Base-by-base conservation (phyloP, 495 filamentous ascomycete species). In the Tuber indicum region DNA sequence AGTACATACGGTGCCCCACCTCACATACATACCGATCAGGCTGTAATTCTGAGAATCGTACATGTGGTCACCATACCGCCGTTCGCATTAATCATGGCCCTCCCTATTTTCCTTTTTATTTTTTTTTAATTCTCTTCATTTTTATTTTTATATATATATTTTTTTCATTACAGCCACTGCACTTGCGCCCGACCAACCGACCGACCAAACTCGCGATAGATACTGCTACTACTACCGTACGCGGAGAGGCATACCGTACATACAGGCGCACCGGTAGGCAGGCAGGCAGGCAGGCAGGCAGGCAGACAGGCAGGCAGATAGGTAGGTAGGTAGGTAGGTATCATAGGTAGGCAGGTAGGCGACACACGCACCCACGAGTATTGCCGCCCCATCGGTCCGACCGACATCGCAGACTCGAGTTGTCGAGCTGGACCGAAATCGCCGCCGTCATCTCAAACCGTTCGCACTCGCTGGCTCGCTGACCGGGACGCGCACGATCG, bases 401-500 rank as follows among this genome's bases (percentile, higher is more conserved):
- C 52, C n/a, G 52, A 62, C n/a, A 62, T 62, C 52, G 52, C 52
- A 62, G n/a, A 62, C n/a, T 32, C 52, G n/a, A 62, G 52, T 62
- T 14, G 46, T 47, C 52, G n/a, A 32, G 52, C 52, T 62, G 26
- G 23, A 10, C 52, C n/a, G 52, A 62, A 62, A 26, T 32, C 12
- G 52, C 26, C 52, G 52, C 52, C n/a, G 52, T 32, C 52, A 62
- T 62, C 52, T 62, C 52, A 32, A 62, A 62, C 9, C 16, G 10
- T 9, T 26, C 52, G 21, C 23, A 62, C 52, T 62, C n/a, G 52
- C 52, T 26, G 52, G n/a, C 52, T 62, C 3, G n/a, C 52, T 26
- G 52, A 62, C 52, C 21, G 52, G 23, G n/a, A 16, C 52, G 52
- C 52, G 52, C n/a, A 62, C 52, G 9, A 62, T 32, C 52, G 52